Evolutionary conservation across 2,329 filamentous ascomycete genomes (phyloP).

Genomic region (Hypoxylon sp.): DNA sequence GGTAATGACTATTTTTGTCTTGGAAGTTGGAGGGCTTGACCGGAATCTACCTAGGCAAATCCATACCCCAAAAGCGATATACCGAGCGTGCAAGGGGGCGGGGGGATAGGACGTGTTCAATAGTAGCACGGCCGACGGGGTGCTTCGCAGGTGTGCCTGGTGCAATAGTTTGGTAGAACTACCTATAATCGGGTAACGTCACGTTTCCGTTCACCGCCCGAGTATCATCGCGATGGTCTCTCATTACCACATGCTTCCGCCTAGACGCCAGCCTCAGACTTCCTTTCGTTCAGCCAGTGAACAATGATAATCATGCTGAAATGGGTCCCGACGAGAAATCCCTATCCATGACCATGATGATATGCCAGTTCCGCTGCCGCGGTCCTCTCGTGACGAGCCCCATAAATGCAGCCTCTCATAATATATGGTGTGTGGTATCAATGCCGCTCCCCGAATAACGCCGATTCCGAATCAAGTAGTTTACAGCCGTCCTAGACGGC

Average conservation of each 20-base stretch:
- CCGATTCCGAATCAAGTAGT: slow-evolving; percentile 41
- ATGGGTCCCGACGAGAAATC: slow-evolving; percentile 17
- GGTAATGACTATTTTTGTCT: slow-evolving; percentile 18
- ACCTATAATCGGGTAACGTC: slow-evolving; percentile 36
- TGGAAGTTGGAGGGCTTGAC: slow-evolving; percentile 17
- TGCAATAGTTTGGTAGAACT: slow-evolving; percentile 40
- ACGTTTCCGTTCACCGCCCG: slow-evolving; percentile 25
- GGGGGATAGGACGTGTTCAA: slow-evolving; percentile 6
- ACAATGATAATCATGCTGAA: slow-evolving; percentile 37
- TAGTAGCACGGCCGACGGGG: slow-evolving; percentile 15
- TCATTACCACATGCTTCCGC: slow-evolving; percentile 34
- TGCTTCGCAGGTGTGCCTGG: slow-evolving; percentile 23
- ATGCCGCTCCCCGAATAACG: slow-evolving; percentile 48
- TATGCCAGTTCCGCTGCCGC: slow-evolving; percentile 38
- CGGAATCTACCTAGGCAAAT: slow-evolving; percentile 13
- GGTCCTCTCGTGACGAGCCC: slow-evolving; percentile 32
- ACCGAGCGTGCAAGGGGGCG: slow-evolving; percentile 19
- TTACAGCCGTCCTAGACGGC: slow-evolving; percentile 35
- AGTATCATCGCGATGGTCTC: slow-evolving; percentile 21
- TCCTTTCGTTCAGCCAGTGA: slow-evolving; percentile 47
- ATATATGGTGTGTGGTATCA: slow-evolving; percentile 50
- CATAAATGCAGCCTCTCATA: slow-evolving; percentile 47
- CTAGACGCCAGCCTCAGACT: slow-evolving; percentile 33
- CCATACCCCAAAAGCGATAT: slow-evolving; percentile 18
- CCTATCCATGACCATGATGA: slow-evolving; percentile 26